A percentile compares a stretch with the other conserved stretches of the same genome.
These are phyloP conservation scores for Actinomortierella ambigua DNA, from an alignment of 371 early-diverging fungal species.

Conservation along the genomic window DNA sequence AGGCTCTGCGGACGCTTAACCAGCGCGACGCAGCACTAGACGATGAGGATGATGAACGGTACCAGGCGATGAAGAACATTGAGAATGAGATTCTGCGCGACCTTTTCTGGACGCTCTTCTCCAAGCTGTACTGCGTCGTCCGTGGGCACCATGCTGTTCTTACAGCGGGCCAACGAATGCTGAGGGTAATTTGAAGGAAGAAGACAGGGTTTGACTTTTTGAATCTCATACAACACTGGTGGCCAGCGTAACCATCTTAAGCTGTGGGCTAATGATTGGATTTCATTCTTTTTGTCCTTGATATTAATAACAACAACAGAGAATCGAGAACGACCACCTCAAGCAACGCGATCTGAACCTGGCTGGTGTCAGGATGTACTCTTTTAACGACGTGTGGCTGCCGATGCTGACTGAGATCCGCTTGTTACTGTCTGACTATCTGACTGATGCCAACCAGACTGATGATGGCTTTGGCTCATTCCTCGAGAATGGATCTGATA, in stretches of 20 bases:
- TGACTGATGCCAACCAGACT: slow-evolving; percentile 49
- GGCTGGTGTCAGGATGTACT: slow-evolving; percentile 44
- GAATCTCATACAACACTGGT: not conserved
- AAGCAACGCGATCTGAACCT: slow-evolving; percentile 26
- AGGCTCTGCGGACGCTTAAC: slow-evolving; percentile 32
- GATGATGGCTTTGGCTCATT: slow-evolving; percentile 26
- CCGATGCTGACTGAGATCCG: slow-evolving; percentile 68
- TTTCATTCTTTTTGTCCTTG: slow-evolving; percentile 1
- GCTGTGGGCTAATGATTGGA: too few relatives aligned
- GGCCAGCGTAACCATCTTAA: not conserved
- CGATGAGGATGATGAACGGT: slow-evolving; percentile 44
- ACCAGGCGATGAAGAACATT: slow-evolving; percentile 39
- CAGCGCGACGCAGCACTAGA: slow-evolving; percentile 30
- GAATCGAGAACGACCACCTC: slow-evolving; percentile 29
- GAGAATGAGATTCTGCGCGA: slow-evolving; percentile 82
- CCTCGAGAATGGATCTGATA: slow-evolving; percentile 29
- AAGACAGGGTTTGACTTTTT: not conserved
- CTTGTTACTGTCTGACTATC: slow-evolving; percentile 69
- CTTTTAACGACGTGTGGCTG: slow-evolving; percentile 64
- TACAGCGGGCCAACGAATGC: slow-evolving; percentile 35
- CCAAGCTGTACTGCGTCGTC: slow-evolving; percentile 80
- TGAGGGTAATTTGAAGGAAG: slow-evolving; percentile 20
- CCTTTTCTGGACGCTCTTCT: slow-evolving; percentile 80
- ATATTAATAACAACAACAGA: slow-evolving; percentile 12
- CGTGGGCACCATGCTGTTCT: slow-evolving; percentile 82